These are phyloP conservation scores for Diutina rugosa DNA, from an alignment of 1,139 yeast genomes.

Conservation along the genomic window DNA sequence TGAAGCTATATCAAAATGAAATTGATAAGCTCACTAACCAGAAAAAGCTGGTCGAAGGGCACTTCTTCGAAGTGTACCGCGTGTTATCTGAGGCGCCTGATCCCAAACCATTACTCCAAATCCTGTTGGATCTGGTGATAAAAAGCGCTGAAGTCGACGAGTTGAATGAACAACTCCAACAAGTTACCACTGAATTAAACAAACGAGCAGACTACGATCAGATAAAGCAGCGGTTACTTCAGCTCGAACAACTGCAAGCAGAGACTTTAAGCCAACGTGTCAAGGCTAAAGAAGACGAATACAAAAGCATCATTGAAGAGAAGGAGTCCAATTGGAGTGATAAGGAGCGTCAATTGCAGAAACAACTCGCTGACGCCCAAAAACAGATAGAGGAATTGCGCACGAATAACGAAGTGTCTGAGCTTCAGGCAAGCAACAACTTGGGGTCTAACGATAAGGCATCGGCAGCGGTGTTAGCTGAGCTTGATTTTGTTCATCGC, in stretches of 20 bases:
- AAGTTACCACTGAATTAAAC: constrained; percentile 47
- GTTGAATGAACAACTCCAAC: constrained; percentile 39
- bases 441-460: constrained; percentile 9
- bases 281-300: constrained; percentile 52
- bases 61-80: constrained; percentile 65
- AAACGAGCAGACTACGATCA: constrained; percentile 70
- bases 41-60: constrained; percentile 59
- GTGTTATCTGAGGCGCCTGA: constrained; percentile 85
- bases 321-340: constrained; percentile 48
- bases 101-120: constrained; percentile 71
- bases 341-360: constrained; percentile 30
- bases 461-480: constrained; percentile 27
- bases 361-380: constrained; percentile 33
- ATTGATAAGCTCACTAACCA: constrained; percentile 73
- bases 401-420: constrained; percentile 41
- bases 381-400: constrained; percentile 41
- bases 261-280: constrained; percentile 33
- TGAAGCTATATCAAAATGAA: constrained; percentile 79
- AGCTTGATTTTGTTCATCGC: constrained; percentile 53
- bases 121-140: constrained; percentile 56
- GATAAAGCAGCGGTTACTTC: constrained; percentile 46
- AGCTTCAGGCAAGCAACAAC: constrained; percentile 17
- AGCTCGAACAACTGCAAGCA: constrained; percentile 46
- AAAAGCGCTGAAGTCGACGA: constrained; percentile 41
- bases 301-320: constrained; percentile 45